phyloP scores from a whole-genome alignment of 306 rosid genomes.

The Cicer arietinum region DNA sequence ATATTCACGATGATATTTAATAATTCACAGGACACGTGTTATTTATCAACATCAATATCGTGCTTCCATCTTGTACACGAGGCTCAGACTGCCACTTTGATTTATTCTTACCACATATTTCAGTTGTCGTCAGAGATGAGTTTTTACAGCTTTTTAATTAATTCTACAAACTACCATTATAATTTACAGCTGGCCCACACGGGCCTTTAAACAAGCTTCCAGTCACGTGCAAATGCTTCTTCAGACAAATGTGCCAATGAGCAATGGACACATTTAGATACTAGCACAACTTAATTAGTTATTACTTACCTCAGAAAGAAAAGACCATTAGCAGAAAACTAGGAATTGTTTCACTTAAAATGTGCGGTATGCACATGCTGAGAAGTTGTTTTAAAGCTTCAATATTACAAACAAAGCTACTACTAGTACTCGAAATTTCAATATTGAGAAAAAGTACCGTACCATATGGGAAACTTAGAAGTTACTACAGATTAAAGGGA shows the following conservation, averaged over 20 bases:
- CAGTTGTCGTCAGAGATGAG: conserved; percentile 31
- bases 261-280: conserved; percentile 25
- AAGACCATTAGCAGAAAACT: conserved; percentile 26
- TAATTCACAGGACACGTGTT: conserved; percentile 35
- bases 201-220: conserved; percentile 30
- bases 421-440: conserved; percentile 22
- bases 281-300: conserved; percentile 1
- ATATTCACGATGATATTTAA: background rate
- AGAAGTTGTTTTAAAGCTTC: conserved; percentile 5
- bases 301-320: background rate
- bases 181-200: conserved; percentile 38
- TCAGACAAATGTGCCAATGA: conserved; percentile 28
- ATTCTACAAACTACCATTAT: conserved; percentile 22
- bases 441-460: background rate
- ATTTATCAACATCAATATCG: conserved; percentile 8
- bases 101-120: conserved; percentile 21
- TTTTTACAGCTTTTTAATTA: background rate
- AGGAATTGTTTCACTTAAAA: conserved; percentile 17
- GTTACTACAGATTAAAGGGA: background rate
- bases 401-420: background rate
- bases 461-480: background rate
- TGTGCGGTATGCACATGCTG: conserved; percentile 53
- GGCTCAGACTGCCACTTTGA: conserved; percentile 12
- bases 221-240: conserved; percentile 47
- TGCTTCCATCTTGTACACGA: conserved; percentile 32